phyloP scores from a whole-genome alignment of 1,284 basidiomycete genomes.

The Rhodotorula sp. region DNA sequence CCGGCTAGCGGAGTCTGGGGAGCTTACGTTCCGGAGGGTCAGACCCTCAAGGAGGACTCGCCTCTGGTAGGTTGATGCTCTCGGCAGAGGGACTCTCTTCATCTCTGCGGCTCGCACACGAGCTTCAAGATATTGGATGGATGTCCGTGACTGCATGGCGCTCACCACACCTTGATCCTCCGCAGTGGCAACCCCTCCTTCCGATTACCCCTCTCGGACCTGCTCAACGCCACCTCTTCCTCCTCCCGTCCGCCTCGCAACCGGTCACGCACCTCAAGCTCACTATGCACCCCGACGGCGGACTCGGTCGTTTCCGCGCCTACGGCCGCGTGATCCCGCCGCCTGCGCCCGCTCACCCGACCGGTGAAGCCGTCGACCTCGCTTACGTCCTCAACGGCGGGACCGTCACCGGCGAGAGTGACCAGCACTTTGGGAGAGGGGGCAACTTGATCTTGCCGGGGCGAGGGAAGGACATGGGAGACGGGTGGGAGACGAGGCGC shows the following conservation, averaged over 20 bases:
- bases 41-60: constrained; percentile 34
- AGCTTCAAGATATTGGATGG: too few species aligned
- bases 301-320: constrained; percentile 55
- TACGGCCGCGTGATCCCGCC: constrained; percentile 62
- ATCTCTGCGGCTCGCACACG: too few species aligned
- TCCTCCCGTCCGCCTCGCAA: constrained; percentile 55
- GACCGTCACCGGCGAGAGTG: constrained; percentile 64
- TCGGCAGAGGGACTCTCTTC: too few species aligned
- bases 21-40: constrained; percentile 32
- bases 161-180: too few species aligned
- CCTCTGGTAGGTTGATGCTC: constrained; percentile 23
- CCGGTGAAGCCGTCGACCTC: constrained; percentile 65
- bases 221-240: constrained; percentile 80
- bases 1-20: constrained; percentile 45
- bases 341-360: constrained; percentile 25
- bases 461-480: constrained; percentile 77
- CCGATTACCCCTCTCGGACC: constrained; percentile 74
- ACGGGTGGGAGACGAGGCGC: constrained; percentile 97
- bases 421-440: constrained; percentile 93
- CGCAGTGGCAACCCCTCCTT: constrained; percentile 81
- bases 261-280: constrained; percentile 80
- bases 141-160: too few species aligned
- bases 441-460: constrained; percentile 89
- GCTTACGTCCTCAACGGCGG: constrained; percentile 90
- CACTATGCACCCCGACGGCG: constrained; percentile 95